These are phyloP conservation scores for Hibiscus mutabilis DNA, from an alignment of 345 rosid genomes.

Conservation along the genomic window DNA sequence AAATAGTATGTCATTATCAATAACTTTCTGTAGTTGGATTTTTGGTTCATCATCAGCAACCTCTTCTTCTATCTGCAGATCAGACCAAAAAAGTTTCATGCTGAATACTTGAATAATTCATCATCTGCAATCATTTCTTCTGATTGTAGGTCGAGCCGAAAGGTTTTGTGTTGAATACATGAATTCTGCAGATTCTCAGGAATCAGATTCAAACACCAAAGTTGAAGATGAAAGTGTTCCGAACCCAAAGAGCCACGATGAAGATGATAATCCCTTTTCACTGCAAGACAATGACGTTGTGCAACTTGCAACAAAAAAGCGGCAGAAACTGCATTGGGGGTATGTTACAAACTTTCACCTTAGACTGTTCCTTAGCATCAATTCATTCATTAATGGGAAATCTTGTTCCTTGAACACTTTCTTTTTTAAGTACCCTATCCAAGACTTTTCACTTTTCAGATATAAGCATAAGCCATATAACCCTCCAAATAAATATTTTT, in stretches of 20 bases:
- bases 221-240: slow-evolving; percentile 18
- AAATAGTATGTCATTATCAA: neutral
- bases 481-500: neutral
- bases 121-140: neutral
- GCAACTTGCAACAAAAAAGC: slow-evolving; percentile 29
- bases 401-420: neutral
- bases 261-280: slow-evolving; percentile 10
- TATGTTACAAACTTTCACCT: slow-evolving; percentile 16
- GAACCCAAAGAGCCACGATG: slow-evolving; percentile 11
- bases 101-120: slow-evolving; percentile 6
- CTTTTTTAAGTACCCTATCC: neutral
- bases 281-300: slow-evolving; percentile 13
- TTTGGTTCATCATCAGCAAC: slow-evolving; percentile 9
- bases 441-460: neutral
- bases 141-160: slow-evolving; percentile 13
- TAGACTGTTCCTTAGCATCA: neutral
- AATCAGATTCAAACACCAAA: slow-evolving; percentile 10
- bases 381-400: neutral
- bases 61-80: slow-evolving; percentile 12
- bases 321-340: slow-evolving; percentile 71
- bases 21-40: neutral
- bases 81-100: slow-evolving; percentile 5
- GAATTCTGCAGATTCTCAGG: slow-evolving; percentile 10
- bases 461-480: neutral
- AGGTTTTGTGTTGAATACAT: slow-evolving; percentile 14